A percentile compares a stretch with the other conserved stretches of the same genome.
These are phyloP conservation scores for Phytophthora colocasiae DNA, from an alignment of 352 stramenopile species.

Conservation along the genomic window DNA sequence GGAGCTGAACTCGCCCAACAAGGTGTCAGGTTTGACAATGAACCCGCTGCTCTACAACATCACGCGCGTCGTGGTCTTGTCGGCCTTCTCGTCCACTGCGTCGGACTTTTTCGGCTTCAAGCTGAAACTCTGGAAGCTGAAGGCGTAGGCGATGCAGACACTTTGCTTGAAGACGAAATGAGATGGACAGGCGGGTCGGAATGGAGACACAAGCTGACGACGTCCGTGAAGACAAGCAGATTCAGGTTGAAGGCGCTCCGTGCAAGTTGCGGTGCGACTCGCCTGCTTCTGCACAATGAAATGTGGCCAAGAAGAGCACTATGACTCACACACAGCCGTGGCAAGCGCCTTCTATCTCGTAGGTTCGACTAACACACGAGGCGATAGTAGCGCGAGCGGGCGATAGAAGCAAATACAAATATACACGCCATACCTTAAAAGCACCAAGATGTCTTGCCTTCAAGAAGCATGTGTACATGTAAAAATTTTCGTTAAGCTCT, in stretches of 20 bases:
- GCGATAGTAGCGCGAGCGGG: constrained; percentile 8
- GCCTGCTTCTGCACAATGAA: constrained; percentile 23
- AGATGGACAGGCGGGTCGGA: constrained; percentile 39
- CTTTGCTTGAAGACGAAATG: constrained; percentile 12
- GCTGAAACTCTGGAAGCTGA: constrained; percentile 92
- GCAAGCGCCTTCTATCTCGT: constrained; percentile 19
- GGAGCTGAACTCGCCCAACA: constrained; percentile 92
- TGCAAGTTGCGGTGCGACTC: constrained; percentile 12
- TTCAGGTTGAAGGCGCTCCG: constrained; percentile 17
- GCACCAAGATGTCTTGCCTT: too few relatives aligned
- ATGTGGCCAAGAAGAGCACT: constrained; percentile 10
- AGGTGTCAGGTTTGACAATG: constrained; percentile 91
- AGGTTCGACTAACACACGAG: constrained; percentile 9
- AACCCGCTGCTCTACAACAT: constrained; percentile 92
- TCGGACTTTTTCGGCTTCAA: constrained; percentile 94
- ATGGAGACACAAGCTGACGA: constrained; percentile 26
- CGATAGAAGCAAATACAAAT: constrained; percentile 23
- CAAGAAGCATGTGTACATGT: neutral
- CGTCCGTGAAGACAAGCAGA: constrained; percentile 11
- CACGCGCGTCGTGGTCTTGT: constrained; percentile 89
- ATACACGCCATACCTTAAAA: constrained; percentile 1
- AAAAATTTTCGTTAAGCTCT: constrained; percentile 1
- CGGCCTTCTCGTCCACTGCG: constrained; percentile 88
- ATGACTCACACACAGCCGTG: neutral
- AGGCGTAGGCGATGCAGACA: constrained; percentile 52